Base-by-base conservation (phyloP, 225 moss, liverwort and hornwort genomes). In the Takakia lepidozioides region DNA sequence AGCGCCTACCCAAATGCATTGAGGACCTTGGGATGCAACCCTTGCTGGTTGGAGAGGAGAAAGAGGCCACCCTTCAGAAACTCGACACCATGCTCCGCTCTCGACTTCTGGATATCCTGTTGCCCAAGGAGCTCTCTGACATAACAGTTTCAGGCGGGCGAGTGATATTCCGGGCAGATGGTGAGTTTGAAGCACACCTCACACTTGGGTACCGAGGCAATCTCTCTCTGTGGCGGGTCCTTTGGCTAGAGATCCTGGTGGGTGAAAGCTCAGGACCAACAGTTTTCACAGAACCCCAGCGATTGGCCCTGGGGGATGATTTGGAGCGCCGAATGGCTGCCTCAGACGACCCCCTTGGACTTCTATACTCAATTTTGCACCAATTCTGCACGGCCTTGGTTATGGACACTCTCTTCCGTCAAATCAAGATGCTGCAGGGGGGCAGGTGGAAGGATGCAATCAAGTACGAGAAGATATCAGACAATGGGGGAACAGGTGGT, bases 401-500 rank as follows among this genome's bases (percentile, higher is more conserved):
- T 41, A 91, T 91, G 91, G 98, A 98, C 49, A 98, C 91, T 28
- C 81, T 98, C 45, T 98, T 98, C 57, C 85, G 85, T 50, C 98
- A 91, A 64, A 78, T 84, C 2, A 84, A 81, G 57, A 58, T 78
- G 55, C 58, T 98, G 19, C 83, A 85, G 47, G 71, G 76, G 58
- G 98, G 98, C 25, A 80, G 91, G 63, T 98, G 98, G 98, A 85
- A 91, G 61, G 91, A 98, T 60, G 83, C 98, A 19, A 85, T 98
- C 60, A 80, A 83, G 56, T 81, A 77, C 43, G 98, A 98, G 68
- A 87, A 83, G 47, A 56, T 85, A 43, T 74, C 85, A 51, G 91
- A 91, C 42, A 61, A 52, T 57, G 74, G 66, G 25, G 56, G 38
- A 35, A 68, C 73, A 48, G 64, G 65, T 75, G 49, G 66, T 25